These are phyloP conservation scores for Trametes meyenii DNA, from an alignment of 768 basidiomycete species.

Conservation along the genomic window DNA sequence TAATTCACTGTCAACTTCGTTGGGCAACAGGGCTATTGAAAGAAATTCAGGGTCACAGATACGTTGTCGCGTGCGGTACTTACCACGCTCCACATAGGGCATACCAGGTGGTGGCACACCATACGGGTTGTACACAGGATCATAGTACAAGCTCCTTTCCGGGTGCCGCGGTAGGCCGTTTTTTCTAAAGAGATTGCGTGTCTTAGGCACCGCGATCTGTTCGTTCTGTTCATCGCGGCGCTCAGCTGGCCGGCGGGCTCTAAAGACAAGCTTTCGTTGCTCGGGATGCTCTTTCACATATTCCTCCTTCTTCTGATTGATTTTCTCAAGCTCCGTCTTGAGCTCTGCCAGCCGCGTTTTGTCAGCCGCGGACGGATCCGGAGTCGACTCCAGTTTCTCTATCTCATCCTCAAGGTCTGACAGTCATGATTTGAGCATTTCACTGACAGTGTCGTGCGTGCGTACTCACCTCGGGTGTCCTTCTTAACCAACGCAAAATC, in stretches of 20 bases:
- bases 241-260: slow-evolving; percentile 48
- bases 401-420: slow-evolving; percentile 85
- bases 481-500: slow-evolving; percentile 95
- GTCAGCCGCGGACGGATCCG: slow-evolving; percentile 51
- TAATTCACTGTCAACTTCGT: slow-evolving; percentile 66
- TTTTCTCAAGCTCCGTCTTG: slow-evolving; percentile 75
- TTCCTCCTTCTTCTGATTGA: slow-evolving; percentile 87
- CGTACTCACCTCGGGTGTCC: slow-evolving; percentile 74
- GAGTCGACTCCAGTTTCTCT: slow-evolving; percentile 56
- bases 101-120: slow-evolving; percentile 95
- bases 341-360: slow-evolving; percentile 69
- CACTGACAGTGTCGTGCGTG: background rate
- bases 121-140: slow-evolving; percentile 90
- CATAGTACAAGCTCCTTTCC: slow-evolving; percentile 91
- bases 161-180: slow-evolving; percentile 87
- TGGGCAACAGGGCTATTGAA: slow-evolving; percentile 56
- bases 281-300: slow-evolving; percentile 95
- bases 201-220: slow-evolving; percentile 44
- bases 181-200: slow-evolving; percentile 76
- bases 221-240: slow-evolving; percentile 45
- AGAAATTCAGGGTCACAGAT: background rate
- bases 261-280: slow-evolving; percentile 82
- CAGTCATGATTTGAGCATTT: background rate
- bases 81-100: slow-evolving; percentile 91
- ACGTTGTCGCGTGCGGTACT: slow-evolving; percentile 35